These are phyloP conservation scores for Termitomyces sp. DNA, from an alignment of 1,284 basidiomycete genomes.

Conservation along the genomic window DNA sequence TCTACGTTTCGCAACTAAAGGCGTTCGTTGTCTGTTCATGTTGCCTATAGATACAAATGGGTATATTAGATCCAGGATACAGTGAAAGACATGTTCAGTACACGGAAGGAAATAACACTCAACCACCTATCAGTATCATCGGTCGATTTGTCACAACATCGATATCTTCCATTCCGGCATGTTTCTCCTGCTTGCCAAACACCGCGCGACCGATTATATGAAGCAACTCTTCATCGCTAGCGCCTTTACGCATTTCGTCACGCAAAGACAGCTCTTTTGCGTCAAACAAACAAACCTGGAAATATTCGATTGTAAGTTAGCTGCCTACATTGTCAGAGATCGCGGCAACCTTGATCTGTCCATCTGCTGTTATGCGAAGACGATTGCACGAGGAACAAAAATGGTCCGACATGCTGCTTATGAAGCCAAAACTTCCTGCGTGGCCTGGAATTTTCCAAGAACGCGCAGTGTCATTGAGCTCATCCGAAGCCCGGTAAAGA, in stretches of 20 bases:
- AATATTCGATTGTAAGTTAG: background rate
- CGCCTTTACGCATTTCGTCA: conserved; percentile 64
- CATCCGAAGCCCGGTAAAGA: conserved; percentile 53
- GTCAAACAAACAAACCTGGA: conserved; percentile 82
- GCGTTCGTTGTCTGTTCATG: background rate
- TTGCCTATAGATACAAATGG: conserved; percentile 12
- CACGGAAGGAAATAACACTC: conserved; percentile 40
- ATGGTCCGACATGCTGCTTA: conserved; percentile 90
- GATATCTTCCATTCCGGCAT: conserved; percentile 79
- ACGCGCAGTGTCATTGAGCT: conserved; percentile 77
- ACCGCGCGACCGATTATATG: conserved; percentile 65
- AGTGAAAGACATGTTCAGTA: conserved; percentile 20
- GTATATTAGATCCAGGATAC: conserved; percentile 16
- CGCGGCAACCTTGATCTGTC: conserved; percentile 75
- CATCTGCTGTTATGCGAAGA: conserved; percentile 81
- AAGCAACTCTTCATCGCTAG: conserved; percentile 61
- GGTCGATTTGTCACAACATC: conserved; percentile 74
- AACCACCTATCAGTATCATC: conserved; percentile 91
- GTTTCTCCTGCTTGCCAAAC: conserved; percentile 75
- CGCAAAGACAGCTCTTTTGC: conserved; percentile 79
- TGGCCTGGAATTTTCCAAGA: conserved; percentile 74
- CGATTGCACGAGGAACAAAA: conserved; percentile 86
- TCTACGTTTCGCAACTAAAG: background rate
- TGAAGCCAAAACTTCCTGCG: conserved; percentile 77
- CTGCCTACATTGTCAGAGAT: background rate